These are phyloP conservation scores for Pythium insidiosum DNA, from an alignment of 352 stramenopile genomes.

Conservation along the genomic window DNA sequence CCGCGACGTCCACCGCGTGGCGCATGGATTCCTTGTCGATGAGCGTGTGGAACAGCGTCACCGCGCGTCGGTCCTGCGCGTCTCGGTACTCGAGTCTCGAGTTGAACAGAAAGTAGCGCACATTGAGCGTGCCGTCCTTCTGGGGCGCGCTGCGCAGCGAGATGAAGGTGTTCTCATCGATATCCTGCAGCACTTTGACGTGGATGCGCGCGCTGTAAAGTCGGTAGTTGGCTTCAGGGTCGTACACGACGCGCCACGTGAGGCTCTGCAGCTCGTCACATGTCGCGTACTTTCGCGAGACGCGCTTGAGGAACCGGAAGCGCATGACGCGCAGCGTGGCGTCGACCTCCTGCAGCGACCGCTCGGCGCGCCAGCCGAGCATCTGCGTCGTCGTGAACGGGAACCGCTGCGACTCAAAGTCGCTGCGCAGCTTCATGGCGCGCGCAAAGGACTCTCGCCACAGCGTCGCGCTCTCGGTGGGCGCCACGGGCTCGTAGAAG, in stretches of 20 bases:
- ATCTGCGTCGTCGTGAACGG: conserved; percentile 1
- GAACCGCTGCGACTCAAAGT: background rate
- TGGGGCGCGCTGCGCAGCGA: conserved; percentile 1
- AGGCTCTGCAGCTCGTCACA: conserved; percentile 2
- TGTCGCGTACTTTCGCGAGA: background rate
- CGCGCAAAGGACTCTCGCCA: too few relatives aligned
- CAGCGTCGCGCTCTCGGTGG: conserved; percentile 8
- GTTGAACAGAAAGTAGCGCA: conserved; percentile 6
- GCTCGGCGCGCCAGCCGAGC: conserved; percentile 10
- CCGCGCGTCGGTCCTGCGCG: background rate
- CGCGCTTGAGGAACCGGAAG: conserved; percentile 10
- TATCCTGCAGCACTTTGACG: conserved; percentile 1
- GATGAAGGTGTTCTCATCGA: conserved; percentile 7
- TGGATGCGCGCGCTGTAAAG: conserved; percentile 3
- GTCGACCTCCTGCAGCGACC: conserved; percentile 7
- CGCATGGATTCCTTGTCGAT: background rate
- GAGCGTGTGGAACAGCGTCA: conserved; percentile 3
- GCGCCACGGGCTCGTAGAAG: conserved; percentile 11
- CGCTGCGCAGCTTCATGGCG: conserved; percentile 1
- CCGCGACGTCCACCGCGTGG: background rate
- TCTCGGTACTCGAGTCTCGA: background rate
- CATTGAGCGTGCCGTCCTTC: background rate
- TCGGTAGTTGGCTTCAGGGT: background rate
- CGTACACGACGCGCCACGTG: conserved; percentile 2
- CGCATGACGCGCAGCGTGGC: conserved; percentile 7